Evolutionary conservation across 345 rosid genomes (phyloP).

Genomic region (Euclidium syriacum): DNA sequence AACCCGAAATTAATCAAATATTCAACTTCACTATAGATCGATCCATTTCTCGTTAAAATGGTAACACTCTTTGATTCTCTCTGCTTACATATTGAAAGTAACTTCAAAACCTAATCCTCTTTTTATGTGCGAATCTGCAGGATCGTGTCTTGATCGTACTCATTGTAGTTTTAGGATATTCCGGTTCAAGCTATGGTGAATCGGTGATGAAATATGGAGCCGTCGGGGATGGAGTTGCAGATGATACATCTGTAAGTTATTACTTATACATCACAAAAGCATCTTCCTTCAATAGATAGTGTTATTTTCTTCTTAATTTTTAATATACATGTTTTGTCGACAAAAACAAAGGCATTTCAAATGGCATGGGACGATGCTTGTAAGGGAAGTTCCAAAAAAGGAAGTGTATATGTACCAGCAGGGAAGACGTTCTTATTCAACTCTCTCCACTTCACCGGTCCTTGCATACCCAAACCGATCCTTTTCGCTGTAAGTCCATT

Average conservation of each 20-base stretch:
- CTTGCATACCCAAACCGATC: constrained; percentile 28
- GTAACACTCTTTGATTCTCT: background rate
- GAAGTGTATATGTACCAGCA: constrained; percentile 23
- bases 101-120: background rate
- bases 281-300: too few relatives aligned
- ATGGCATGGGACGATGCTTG: constrained; percentile 33
- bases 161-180: background rate
- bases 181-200: constrained; percentile 2
- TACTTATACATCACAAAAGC: background rate
- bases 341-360: constrained; percentile 31
- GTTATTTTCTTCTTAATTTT: too few relatives aligned
- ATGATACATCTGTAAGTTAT: constrained; percentile 22
- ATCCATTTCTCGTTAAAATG: background rate
- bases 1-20: background rate
- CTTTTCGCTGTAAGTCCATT: constrained; percentile 9
- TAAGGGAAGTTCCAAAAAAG: background rate
- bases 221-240: constrained; percentile 21
- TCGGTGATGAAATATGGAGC: constrained; percentile 29
- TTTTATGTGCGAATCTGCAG: background rate
- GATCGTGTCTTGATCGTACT: background rate
- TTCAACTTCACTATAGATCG: background rate
- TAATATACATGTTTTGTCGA: background rate
- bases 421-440: constrained; percentile 26
- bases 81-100: background rate
- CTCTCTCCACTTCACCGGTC: constrained; percentile 36